Conservation (phyloP, 2,329 filamentous ascomycete species). For the Fusarium sambucinum region DNA sequence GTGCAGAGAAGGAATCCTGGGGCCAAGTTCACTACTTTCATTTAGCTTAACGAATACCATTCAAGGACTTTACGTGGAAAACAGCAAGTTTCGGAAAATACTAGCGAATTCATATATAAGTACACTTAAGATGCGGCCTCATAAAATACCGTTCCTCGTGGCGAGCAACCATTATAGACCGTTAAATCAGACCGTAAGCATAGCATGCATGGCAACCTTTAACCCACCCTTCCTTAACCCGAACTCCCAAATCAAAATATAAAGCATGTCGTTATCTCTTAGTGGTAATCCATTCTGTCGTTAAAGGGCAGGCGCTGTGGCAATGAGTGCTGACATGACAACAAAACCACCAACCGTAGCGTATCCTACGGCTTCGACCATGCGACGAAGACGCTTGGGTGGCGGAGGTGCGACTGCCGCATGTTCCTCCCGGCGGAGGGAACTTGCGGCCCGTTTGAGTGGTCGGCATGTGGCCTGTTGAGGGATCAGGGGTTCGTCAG, state of each 20-base stretch:
- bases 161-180: not conserved
- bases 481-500: not conserved
- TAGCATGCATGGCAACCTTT: not conserved
- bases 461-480: not conserved
- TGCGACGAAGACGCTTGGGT: slow-evolving; percentile 51
- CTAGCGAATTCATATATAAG: slow-evolving; percentile 12
- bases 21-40: slow-evolving; percentile 1
- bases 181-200: not conserved
- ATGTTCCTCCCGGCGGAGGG: not conserved
- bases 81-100: not conserved
- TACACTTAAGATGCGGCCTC: not conserved
- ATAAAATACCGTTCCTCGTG: not conserved
- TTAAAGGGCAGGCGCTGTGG: slow-evolving; percentile 51
- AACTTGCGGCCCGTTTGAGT: not conserved
- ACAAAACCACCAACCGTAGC: slow-evolving; percentile 55
- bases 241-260: slow-evolving; percentile 31
- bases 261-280: slow-evolving; percentile 6
- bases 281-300: not conserved
- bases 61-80: slow-evolving; percentile 1
- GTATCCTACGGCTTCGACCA: slow-evolving; percentile 54
- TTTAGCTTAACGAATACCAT: not conserved
- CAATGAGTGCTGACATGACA: slow-evolving; percentile 57
- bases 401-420: slow-evolving; percentile 25
- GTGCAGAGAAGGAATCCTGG: slow-evolving; percentile 32
- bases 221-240: not conserved